Percentiles rank a stretch among this genome's conserved stretches.
These are phyloP conservation scores for Typha latifolia DNA, from an alignment of 176 grass and related monocot genomes.

Conservation along the genomic window DNA sequence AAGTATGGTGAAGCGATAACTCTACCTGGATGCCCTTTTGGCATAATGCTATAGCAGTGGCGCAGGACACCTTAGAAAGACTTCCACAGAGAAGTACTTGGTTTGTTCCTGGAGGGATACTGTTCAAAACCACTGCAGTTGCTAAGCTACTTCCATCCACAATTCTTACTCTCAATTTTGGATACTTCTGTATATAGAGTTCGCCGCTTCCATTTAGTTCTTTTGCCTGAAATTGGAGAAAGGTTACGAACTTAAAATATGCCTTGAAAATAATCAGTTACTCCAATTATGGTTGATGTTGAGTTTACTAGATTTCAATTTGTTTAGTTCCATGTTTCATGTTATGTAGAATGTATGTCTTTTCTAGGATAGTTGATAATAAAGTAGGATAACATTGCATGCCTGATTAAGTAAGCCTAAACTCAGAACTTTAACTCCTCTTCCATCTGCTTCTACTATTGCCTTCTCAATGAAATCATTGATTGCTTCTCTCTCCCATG, in stretches of 20 bases:
- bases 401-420: constrained; percentile 81
- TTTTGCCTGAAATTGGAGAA: constrained; percentile 34
- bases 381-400: background rate
- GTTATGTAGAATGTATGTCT: too few relatives aligned
- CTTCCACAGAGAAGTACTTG: constrained; percentile 54
- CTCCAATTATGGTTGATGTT: too few relatives aligned
- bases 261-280: background rate
- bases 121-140: constrained; percentile 55
- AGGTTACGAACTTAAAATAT: background rate
- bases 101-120: constrained; percentile 43
- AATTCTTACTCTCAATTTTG: constrained; percentile 54
- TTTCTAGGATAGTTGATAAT: too few relatives aligned
- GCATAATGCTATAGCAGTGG: constrained; percentile 46
- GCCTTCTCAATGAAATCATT: constrained; percentile 69
- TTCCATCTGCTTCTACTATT: constrained; percentile 60
- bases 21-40: constrained; percentile 62
- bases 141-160: constrained; percentile 91
- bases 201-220: constrained; percentile 59
- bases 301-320: too few relatives aligned
- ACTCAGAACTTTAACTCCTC: constrained; percentile 69
- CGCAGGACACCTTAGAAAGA: constrained; percentile 52
- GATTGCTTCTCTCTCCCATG: constrained; percentile 55
- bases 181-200: constrained; percentile 71
- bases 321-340: too few relatives aligned
- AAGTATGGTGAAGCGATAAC: background rate